phyloP scores from a whole-genome alignment of 1,284 basidiomycete genomes.

The Vanrija sp. region DNA sequence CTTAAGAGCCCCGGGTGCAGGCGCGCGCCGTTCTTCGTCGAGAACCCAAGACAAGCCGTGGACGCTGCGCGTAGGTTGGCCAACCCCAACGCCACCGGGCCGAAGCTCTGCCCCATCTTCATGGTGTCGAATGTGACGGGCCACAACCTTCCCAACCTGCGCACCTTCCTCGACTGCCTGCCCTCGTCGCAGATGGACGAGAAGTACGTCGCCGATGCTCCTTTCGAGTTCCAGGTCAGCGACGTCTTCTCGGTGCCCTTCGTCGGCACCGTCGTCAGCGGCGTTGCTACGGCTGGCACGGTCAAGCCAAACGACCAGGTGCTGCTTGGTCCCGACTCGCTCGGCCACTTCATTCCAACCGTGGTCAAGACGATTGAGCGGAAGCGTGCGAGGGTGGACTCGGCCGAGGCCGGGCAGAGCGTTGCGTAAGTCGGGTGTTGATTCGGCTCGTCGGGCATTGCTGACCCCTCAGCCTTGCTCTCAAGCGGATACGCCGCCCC shows the following conservation, averaged over 20 bases:
- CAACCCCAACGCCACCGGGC: slow-evolving; percentile 58
- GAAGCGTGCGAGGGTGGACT: slow-evolving; percentile 77
- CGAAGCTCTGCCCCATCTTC: slow-evolving; percentile 86
- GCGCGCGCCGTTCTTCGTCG: slow-evolving; percentile 54
- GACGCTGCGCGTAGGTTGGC: slow-evolving; percentile 61
- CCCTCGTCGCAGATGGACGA: slow-evolving; percentile 75
- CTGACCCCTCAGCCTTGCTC: slow-evolving; percentile 57
- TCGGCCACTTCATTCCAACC: slow-evolving; percentile 80
- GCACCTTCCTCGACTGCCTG: slow-evolving; percentile 79
- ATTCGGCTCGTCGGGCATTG: not conserved
- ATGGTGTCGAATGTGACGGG: slow-evolving; percentile 94
- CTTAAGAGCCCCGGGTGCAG: slow-evolving; percentile 89
- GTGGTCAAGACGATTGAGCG: slow-evolving; percentile 89
- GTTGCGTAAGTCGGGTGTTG: slow-evolving; percentile 57
- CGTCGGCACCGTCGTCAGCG: slow-evolving; percentile 91
- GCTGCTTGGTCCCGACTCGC: slow-evolving; percentile 85
- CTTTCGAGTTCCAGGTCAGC: slow-evolving; percentile 66
- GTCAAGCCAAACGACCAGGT: slow-evolving; percentile 78
- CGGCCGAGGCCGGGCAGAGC: slow-evolving; percentile 90
- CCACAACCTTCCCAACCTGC: slow-evolving; percentile 68
- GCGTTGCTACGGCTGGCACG: slow-evolving; percentile 74
- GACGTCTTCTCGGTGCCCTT: slow-evolving; percentile 76
- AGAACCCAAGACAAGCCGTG: slow-evolving; percentile 62
- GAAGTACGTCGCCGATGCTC: slow-evolving; percentile 76
- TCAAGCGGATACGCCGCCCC: slow-evolving; percentile 80